Evolutionary conservation across 306 rosid genomes (phyloP), one percentile per base, ranked within the genome.

Genomic region (Trichosanthes cucumerina): DNA sequence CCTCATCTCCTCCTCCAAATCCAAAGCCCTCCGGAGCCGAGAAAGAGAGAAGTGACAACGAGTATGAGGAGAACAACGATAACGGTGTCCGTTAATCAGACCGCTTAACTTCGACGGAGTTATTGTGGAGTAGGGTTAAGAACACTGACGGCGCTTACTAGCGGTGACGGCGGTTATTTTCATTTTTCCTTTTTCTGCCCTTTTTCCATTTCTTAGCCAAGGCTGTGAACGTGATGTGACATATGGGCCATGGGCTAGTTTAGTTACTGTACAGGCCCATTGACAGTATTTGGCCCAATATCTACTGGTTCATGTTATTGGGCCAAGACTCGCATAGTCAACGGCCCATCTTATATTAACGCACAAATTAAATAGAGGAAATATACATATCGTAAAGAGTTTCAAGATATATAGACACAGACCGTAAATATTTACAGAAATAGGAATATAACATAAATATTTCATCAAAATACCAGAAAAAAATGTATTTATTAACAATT

Each of bases 121-220:
- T 76, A 76, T 34, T 16, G 14, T 76, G 59, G 52, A 53, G 34
- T 54, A 36, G 33, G 52, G 34, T 56, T 34, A 33, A 18, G 21
- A 43, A 7, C 9, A 14, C 15, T 16, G 16, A 47, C 38, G 60
- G 15, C 50, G 56, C 53, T 36, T 7, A 7, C 39, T 60, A 78
- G 34, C 80, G 80, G 80, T 78, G 74, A 78, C 80, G 80, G 80
- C 66, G 66, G 19, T 13, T 59, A 26, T 59, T 59, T 59, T 5
- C 9, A 31, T 16, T 33, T 33, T 16, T 7, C 44, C 70, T 8
- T 33, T 60, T 62, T 34, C 6, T 21, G 18, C 15, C 65, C 26
- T 13, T 46, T 44, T 14, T 26, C 63, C 36, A 19, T 58, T 58
- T 58, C 34, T 59, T 24, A 9, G 66, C 28, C 57, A 14, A 46